Conservation (phyloP, 805 yeast species). For the Saccharomycopsis javanensis region DNA sequence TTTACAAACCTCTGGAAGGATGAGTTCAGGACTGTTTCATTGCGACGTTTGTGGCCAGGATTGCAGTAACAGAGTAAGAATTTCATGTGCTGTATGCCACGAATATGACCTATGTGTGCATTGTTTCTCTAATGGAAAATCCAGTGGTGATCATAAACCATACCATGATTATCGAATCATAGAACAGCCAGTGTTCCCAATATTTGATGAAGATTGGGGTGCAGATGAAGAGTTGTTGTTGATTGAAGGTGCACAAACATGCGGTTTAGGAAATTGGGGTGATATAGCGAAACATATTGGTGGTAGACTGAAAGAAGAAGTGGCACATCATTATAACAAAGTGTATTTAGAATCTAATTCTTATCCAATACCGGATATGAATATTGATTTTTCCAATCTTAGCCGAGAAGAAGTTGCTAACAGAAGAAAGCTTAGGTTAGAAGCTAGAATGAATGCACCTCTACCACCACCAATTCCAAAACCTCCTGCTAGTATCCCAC, state of each 20-base stretch:
- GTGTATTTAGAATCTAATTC: slow-evolving; percentile 58
- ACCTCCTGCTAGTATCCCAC: slow-evolving; percentile 85
- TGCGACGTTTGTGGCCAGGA: slow-evolving; percentile 97
- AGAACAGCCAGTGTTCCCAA: slow-evolving; percentile 92
- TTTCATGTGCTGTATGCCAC: slow-evolving; percentile 83
- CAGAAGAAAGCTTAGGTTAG: slow-evolving; percentile 60
- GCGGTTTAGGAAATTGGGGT: slow-evolving; percentile 95
- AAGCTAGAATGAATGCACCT: slow-evolving; percentile 59
- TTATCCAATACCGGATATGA: slow-evolving; percentile 87
- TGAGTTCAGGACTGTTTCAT: slow-evolving; percentile 45
- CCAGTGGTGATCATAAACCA: slow-evolving; percentile 82
- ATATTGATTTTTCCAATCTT: slow-evolving; percentile 51
- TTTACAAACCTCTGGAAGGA: too few relatives aligned
- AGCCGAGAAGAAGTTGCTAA: slow-evolving; percentile 61
- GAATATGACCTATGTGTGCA: slow-evolving; percentile 98
- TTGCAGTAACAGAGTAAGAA: slow-evolving; percentile 84
- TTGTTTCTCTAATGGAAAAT: slow-evolving; percentile 79
- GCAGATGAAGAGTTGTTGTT: slow-evolving; percentile 92
- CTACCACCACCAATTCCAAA: slow-evolving; percentile 77
- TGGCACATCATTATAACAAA: slow-evolving; percentile 67
- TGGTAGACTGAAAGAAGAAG: slow-evolving; percentile 85
- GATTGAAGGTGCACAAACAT: slow-evolving; percentile 84
- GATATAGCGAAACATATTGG: slow-evolving; percentile 97
- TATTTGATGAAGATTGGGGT: slow-evolving; percentile 88
- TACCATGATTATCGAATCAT: slow-evolving; percentile 87